Base-by-base conservation (phyloP, 2,329 filamentous ascomycete species). In the Fusarium cicatricum region DNA sequence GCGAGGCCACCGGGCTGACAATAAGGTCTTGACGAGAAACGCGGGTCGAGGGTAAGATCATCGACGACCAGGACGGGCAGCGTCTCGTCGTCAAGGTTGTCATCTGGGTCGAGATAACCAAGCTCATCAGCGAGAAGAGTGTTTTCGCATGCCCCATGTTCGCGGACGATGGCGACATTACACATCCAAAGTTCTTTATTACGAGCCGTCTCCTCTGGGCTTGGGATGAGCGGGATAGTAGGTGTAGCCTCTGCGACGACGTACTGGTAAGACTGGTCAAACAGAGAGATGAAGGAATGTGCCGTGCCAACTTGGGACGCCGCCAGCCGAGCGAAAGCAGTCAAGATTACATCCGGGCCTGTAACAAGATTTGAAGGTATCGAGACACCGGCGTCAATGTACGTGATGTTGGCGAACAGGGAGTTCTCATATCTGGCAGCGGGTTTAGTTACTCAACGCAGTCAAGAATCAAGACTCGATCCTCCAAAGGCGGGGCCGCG, bases 171-270 rank as follows among this genome's bases (percentile, higher is more conserved):
- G 26, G 70, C 70, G 9, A 65, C 67, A 37, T 71, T 71, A 16
- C 72, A 74, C 6, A 73, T 62, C 60, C 63, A 67, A 0, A 75
- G 63, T 4, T 60, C 55, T 0, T 47, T 15, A 5, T 52, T 23
- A 11, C 50, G 58, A 2, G 54, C 34, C 4, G 62, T 51, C 11
- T 47, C 53, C 4, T 51, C 48, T 8, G 65, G 39, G 2, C 29
- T 56, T 0, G 70, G 60, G 11, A 62, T 45, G 5, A 83, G 64
- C 0, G 74, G 75, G 3, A 77, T 70, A 1, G 70, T 72, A 1
- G 73, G 72, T 1, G 80, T 81, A 6, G 81, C 79, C 57, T 85
- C 82, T 38, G 81, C 80, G n/a, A 85, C 69, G 28, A 84, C 70
- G 49, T 82, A 77, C 59, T 85, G 80, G 45, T 75, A 67, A 14